Base-by-base conservation (phyloP, 2,329 filamentous ascomycete species). In the Trichoderma citrinoviride region DNA sequence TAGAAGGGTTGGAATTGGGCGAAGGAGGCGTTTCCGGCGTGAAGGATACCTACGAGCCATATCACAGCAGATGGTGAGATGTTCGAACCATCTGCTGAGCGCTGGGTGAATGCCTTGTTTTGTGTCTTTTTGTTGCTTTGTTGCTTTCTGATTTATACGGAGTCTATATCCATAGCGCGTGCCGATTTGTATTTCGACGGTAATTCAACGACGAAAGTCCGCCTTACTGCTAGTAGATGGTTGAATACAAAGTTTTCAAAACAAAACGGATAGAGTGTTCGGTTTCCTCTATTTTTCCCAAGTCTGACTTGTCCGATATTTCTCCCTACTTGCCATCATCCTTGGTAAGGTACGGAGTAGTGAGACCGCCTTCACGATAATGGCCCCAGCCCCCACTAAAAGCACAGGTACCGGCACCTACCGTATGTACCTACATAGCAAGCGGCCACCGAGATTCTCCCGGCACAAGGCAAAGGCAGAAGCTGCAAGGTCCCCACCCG, bases 371-470 rank as follows among this genome's bases (percentile, higher is more conserved):
- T n/a, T 40, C 27, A 6, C 23, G 44, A 44, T 56, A 10, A 5
- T 33, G 25, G 49, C 49, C 25, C 49, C 49, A n/a, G 17, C 49
- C 49, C 49, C 49, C 49, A 52, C 49, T 27, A 14, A 12, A 37
- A 33, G 37, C 27, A 55, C 52, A 55, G 27, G 25, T 2, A 47
- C 5, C 7, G 44, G 44, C 19, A 14, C 10, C 44, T 23, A n/a
- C n/a, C n/a, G n/a, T n/a, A n/a, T n/a, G n/a, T n/a, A n/a, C n/a
- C n/a, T n/a, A n/a, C n/a, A n/a, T n/a, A n/a, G n/a, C n/a, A 12
- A 58, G 7, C 27, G 4, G 37, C 25, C 41, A 37, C 65, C 65
- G 65, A 64, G 8, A 54, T 66, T 66, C 54, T 66, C 25, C 65
- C 65, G 65, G 23, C 50, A 37, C 64, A 14, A 14, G 10, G 10